A percentile compares a stretch with the other conserved stretches of the same genome.
phyloP scores from a whole-genome alignment of 352 stramenopile species.

The Thalassiosira hispida region DNA sequence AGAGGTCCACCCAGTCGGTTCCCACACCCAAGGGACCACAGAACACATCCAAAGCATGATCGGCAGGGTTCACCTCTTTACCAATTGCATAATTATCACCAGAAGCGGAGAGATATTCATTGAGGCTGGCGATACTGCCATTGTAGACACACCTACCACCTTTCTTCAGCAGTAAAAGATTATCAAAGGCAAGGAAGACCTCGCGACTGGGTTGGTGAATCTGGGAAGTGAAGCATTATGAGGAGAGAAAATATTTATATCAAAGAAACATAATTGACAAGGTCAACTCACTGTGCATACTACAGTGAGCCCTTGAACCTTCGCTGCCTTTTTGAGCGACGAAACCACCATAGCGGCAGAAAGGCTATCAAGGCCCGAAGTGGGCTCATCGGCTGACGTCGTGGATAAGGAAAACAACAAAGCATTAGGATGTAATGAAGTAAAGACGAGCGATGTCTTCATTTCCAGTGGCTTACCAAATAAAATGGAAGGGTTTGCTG shows the following conservation, averaged over 20 bases:
- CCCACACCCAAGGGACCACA: constrained; percentile 12
- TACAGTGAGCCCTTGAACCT: constrained; percentile 84
- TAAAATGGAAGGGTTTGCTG: constrained; percentile 37
- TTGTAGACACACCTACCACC: constrained; percentile 86
- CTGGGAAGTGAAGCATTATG: too few relatives aligned
- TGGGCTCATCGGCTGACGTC: constrained; percentile 68
- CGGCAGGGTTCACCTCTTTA: constrained; percentile 4
- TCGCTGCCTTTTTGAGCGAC: constrained; percentile 86
- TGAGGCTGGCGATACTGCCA: not conserved
- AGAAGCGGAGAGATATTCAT: constrained; percentile 13
- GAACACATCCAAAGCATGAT: constrained; percentile 21
- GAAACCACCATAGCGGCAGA: constrained; percentile 89
- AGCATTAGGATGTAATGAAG: too few relatives aligned
- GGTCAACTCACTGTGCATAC: too few relatives aligned
- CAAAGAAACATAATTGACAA: too few relatives aligned
- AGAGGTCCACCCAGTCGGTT: constrained; percentile 9
- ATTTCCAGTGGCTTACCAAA: too few relatives aligned
- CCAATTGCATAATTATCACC: constrained; percentile 1
- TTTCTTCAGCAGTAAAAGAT: constrained; percentile 88
- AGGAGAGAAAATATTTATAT: too few relatives aligned
- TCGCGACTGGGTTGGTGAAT: constrained; percentile 90
- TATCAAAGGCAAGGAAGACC: constrained; percentile 88
- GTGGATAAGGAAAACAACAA: not conserved
- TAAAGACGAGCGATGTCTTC: too few relatives aligned
- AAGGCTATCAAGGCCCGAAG: constrained; percentile 75